These are phyloP conservation scores for Digitaria exilis DNA, from an alignment of 202 grass and related monocot genomes.

Conservation along the genomic window DNA sequence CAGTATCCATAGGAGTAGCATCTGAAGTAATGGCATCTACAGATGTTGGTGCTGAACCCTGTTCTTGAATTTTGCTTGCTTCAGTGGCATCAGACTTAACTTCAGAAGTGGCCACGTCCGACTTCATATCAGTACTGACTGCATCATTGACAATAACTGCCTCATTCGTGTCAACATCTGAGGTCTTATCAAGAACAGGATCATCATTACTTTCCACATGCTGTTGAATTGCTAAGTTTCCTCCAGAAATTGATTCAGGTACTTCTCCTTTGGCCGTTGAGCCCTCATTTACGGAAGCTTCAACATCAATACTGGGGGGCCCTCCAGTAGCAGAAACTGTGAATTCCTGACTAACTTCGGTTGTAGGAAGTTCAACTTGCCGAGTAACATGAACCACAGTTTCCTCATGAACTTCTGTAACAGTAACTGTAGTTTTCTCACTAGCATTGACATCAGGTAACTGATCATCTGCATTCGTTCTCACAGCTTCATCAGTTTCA, in stretches of 20 bases:
- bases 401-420: slow-evolving; percentile 45
- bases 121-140: slow-evolving; percentile 40
- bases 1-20: slow-evolving; percentile 46
- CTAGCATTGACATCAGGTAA: slow-evolving; percentile 34
- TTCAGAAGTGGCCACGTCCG: slow-evolving; percentile 36
- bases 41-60: background rate
- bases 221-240: slow-evolving; percentile 21
- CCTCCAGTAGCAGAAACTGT: slow-evolving; percentile 4
- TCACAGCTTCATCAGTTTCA: slow-evolving; percentile 34
- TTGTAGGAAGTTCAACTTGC: slow-evolving; percentile 26
- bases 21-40: slow-evolving; percentile 33
- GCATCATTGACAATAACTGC: slow-evolving; percentile 37
- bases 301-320: slow-evolving; percentile 23
- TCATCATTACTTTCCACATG: slow-evolving; percentile 16
- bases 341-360: slow-evolving; percentile 20
- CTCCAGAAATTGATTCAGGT: slow-evolving; percentile 31
- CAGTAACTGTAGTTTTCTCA: slow-evolving; percentile 29
- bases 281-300: slow-evolving; percentile 37
- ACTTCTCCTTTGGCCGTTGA: slow-evolving; percentile 43
- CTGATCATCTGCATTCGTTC: slow-evolving; percentile 19
- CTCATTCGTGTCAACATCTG: slow-evolving; percentile 34
- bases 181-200: slow-evolving; percentile 25
- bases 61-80: slow-evolving; percentile 38
- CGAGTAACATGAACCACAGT: slow-evolving; percentile 39
- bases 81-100: slow-evolving; percentile 33